These are phyloP conservation scores for Mercurialis annua DNA, from an alignment of 345 rosid genomes.

Conservation along the genomic window DNA sequence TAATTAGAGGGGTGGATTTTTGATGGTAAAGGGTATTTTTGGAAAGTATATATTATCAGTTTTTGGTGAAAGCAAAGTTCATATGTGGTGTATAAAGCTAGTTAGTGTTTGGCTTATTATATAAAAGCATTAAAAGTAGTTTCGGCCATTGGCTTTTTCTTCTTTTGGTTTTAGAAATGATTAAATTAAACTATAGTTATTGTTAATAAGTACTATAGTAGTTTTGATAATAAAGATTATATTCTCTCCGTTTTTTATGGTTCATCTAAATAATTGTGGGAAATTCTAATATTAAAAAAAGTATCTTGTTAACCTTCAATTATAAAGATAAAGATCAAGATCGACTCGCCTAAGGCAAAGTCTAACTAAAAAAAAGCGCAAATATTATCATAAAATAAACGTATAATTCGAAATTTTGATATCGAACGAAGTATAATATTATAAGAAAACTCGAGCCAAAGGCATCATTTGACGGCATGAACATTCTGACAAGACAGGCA, in stretches of 20 bases:
- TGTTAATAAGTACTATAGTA: neutral
- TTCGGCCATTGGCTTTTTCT: neutral
- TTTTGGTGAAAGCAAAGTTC: neutral
- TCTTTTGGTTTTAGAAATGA: neutral
- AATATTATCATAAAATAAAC: too few species aligned
- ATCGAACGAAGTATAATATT: too few species aligned
- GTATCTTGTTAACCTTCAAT: neutral
- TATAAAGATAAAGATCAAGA: too few species aligned
- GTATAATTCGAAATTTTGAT: too few species aligned
- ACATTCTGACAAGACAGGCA: too few species aligned
- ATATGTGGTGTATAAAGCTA: constrained; percentile 23
- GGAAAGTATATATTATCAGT: neutral
- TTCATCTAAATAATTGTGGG: too few species aligned
- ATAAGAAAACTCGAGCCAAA: too few species aligned
- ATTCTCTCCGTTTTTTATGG: too few species aligned
- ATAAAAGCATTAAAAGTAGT: constrained; percentile 3
- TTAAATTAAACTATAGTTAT: neutral
- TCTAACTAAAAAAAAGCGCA: too few species aligned
- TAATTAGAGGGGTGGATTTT: constrained; percentile 18
- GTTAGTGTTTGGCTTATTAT: constrained; percentile 10
- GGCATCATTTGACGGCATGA: too few species aligned
- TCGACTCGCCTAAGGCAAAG: too few species aligned
- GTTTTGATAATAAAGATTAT: neutral
- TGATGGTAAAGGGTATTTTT: constrained; percentile 9
- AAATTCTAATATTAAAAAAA: constrained; percentile 5